Conservation (phyloP, 1,284 basidiomycete genomes). For the Athelia psychrophila region DNA sequence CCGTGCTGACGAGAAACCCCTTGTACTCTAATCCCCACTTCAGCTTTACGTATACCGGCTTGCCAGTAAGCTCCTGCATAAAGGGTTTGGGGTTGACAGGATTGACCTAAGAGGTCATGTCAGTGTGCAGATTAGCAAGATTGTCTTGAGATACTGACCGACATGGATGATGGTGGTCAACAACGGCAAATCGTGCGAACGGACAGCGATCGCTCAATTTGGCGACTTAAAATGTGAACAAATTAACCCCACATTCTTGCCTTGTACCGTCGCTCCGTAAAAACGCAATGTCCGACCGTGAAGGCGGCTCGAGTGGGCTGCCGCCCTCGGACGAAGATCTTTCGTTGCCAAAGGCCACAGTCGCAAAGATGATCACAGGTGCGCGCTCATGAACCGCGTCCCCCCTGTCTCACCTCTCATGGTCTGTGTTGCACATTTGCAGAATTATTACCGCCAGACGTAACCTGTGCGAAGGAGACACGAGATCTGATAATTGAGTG, state of each 20-base stretch:
- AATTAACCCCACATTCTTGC: conserved; percentile 3
- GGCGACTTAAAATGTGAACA: neutral
- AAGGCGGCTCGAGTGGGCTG: conserved; percentile 61
- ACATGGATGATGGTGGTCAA: conserved; percentile 46
- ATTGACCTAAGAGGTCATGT: conserved; percentile 53
- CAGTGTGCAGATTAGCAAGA: conserved; percentile 8
- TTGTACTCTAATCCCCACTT: conserved; percentile 99
- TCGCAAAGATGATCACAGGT: conserved; percentile 96
- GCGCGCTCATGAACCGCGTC: conserved; percentile 19
- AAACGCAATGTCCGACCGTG: conserved; percentile 80
- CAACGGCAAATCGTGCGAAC: conserved; percentile 5
- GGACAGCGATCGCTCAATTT: neutral
- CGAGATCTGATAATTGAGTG: conserved; percentile 96
- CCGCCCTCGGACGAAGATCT: conserved; percentile 84
- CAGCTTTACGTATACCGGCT: conserved; percentile 91
- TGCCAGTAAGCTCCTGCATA: conserved; percentile 96
- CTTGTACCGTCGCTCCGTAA: conserved; percentile 9
- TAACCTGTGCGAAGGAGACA: conserved; percentile 94
- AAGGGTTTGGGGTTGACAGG: conserved; percentile 99
- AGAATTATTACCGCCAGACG: conserved; percentile 89
- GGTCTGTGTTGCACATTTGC: conserved; percentile 8
- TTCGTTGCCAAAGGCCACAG: conserved; percentile 94
- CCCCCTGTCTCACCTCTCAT: conserved; percentile 8
- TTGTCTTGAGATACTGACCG: conserved; percentile 36
- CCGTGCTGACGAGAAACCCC: conserved; percentile 97